These are phyloP conservation scores for Patellifolia procumbens DNA, from an alignment of 179 eudicot genomes.

Conservation along the genomic window DNA sequence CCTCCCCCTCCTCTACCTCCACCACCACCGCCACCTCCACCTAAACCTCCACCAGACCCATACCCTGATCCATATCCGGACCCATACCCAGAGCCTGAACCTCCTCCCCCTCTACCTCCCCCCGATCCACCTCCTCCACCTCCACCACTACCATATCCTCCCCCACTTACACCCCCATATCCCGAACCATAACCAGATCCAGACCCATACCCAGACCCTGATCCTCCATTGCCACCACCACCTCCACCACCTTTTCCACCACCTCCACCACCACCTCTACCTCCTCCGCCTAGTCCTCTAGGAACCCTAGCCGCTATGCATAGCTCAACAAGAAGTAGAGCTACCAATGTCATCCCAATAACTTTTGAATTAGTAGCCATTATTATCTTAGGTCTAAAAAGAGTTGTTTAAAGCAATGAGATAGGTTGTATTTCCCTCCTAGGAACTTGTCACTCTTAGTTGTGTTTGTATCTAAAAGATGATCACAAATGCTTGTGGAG, in stretches of 20 bases:
- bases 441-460: not conserved
- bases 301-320: constrained; percentile 34
- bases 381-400: not conserved
- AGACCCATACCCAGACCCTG: constrained; percentile 14
- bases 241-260: constrained; percentile 12
- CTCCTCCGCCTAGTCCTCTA: constrained; percentile 19
- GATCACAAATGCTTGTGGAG: constrained; percentile 15
- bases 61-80: constrained; percentile 34
- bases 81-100: constrained; percentile 35
- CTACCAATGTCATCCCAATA: constrained; percentile 26
- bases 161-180: constrained; percentile 16
- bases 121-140: constrained; percentile 27
- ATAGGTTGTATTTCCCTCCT: too few species aligned
- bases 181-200: constrained; percentile 27
- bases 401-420: not conserved
- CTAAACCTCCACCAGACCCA: constrained; percentile 34
- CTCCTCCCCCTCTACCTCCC: constrained; percentile 28
- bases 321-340: constrained; percentile 35
- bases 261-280: constrained; percentile 35
- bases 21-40: constrained; percentile 34
- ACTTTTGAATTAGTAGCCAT: constrained; percentile 32
- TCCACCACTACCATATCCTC: constrained; percentile 20
- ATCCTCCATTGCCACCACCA: not conserved
- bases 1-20: constrained; percentile 30
- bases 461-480: not conserved